phyloP scores from a whole-genome alignment of 2,329 filamentous ascomycete species.

The Dactylellina drechsleri region DNA sequence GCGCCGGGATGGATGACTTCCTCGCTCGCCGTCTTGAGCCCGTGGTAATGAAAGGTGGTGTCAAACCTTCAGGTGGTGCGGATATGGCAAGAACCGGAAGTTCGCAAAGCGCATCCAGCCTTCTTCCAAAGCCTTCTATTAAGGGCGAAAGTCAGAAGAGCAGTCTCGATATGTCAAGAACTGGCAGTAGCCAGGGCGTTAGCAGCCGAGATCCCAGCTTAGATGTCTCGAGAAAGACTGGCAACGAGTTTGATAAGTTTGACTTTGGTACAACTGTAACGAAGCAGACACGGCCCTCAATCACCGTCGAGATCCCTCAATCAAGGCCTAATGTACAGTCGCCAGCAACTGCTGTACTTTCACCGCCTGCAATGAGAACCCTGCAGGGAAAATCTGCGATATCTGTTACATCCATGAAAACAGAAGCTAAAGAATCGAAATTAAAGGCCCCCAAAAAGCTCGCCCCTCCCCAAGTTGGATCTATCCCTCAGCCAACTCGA shows the following conservation, averaged over 20 bases:
- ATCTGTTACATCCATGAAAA: constrained; percentile 17
- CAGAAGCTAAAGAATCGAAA: constrained; percentile 40
- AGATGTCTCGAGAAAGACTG: constrained; percentile 23
- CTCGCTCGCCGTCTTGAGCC: constrained; percentile 64
- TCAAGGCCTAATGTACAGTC: constrained; percentile 33
- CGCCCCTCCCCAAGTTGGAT: constrained; percentile 24
- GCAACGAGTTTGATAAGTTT: constrained; percentile 43
- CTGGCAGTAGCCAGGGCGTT: constrained; percentile 41
- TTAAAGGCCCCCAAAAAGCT: constrained; percentile 32
- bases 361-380: constrained; percentile 21
- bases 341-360: constrained; percentile 27
- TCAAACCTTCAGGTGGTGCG: constrained; percentile 60
- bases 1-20: constrained; percentile 65
- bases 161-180: constrained; percentile 40
- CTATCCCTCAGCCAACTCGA: constrained; percentile 25
- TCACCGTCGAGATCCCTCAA: constrained; percentile 33
- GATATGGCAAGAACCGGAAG: constrained; percentile 63
- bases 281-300: constrained; percentile 18
- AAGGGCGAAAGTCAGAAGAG: constrained; percentile 49
- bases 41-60: constrained; percentile 66
- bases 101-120: constrained; percentile 54
- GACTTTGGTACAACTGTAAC: constrained; percentile 38
- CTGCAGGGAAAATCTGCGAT: constrained; percentile 18
- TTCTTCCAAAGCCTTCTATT: constrained; percentile 28
- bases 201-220: constrained; percentile 44